Conservation (phyloP, 164 flowering plant species). For the Euptelea pleiosperma region DNA sequence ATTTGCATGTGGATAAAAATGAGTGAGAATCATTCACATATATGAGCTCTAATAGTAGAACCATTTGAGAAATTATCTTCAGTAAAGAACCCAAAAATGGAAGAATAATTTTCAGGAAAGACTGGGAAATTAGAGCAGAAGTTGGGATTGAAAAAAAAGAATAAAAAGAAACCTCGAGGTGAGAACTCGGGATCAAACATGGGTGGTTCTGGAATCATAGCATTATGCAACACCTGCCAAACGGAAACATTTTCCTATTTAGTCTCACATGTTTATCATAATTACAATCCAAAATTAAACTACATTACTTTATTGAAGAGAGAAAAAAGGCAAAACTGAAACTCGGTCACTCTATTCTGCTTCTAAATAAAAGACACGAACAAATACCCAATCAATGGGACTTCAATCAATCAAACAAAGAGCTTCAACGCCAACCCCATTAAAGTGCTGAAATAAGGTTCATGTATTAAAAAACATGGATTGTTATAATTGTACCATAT, state of each 20-base stretch:
- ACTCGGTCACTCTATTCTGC: slow-evolving; percentile 61
- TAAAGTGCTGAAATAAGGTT: too few species aligned
- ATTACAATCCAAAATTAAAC: neutral
- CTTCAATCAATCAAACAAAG: slow-evolving; percentile 50
- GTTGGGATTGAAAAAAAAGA: too few species aligned
- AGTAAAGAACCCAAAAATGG: too few species aligned
- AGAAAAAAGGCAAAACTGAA: slow-evolving; percentile 17
- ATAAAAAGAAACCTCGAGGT: slow-evolving; percentile 63
- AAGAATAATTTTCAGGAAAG: too few species aligned
- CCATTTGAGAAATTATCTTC: too few species aligned
- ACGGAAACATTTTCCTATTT: neutral
- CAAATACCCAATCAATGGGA: slow-evolving; percentile 50
- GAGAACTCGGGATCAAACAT: slow-evolving; percentile 92
- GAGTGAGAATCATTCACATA: too few species aligned
- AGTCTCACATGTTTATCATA: neutral
- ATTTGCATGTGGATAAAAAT: too few species aligned
- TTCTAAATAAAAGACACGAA: slow-evolving; percentile 46
- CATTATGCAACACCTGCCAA: slow-evolving; percentile 62
- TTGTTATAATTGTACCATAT: too few species aligned
- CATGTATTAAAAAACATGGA: too few species aligned
- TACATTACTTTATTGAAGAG: neutral
- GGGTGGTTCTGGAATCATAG: slow-evolving; percentile 86
- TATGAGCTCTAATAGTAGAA: too few species aligned
- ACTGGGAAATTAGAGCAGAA: too few species aligned
- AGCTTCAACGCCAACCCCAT: slow-evolving; percentile 53